phyloP scores from a whole-genome alignment of 352 stramenopile genomes.

The Peronospora belbahrii region DNA sequence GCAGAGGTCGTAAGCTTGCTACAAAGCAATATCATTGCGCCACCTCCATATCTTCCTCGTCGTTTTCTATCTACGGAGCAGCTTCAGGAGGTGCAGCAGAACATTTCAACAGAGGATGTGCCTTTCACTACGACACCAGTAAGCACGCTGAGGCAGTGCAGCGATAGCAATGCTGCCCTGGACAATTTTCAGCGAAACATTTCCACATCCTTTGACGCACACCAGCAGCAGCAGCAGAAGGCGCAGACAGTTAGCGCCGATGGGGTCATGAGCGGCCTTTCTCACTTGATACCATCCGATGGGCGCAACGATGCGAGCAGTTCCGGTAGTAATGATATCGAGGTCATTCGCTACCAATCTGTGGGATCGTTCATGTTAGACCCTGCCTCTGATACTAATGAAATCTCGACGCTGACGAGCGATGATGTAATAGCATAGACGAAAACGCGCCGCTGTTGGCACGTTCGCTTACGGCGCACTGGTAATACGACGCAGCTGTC shows the following conservation, averaged over 20 bases:
- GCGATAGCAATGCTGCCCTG: slow-evolving; percentile 8
- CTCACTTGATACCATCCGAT: slow-evolving; percentile 1
- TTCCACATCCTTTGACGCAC: slow-evolving; percentile 20
- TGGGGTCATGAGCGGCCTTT: too few relatives aligned
- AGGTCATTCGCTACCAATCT: slow-evolving; percentile 19
- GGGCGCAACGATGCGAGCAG: slow-evolving; percentile 16
- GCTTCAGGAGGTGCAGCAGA: slow-evolving; percentile 12
- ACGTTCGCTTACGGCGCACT: slow-evolving; percentile 31
- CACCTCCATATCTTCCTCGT: slow-evolving; percentile 12
- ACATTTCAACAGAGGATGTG: background rate
- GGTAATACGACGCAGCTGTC: slow-evolving; percentile 36
- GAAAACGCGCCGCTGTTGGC: slow-evolving; percentile 36
- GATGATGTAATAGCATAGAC: slow-evolving; percentile 32
- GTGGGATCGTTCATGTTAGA: slow-evolving; percentile 28
- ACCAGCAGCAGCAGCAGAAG: slow-evolving; percentile 22
- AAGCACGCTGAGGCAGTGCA: slow-evolving; percentile 17
- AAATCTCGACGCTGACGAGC: slow-evolving; percentile 2
- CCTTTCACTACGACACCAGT: background rate
- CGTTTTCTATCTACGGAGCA: slow-evolving; percentile 15
- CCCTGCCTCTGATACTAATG: slow-evolving; percentile 7
- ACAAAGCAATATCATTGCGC: slow-evolving; percentile 6
- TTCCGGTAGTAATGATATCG: slow-evolving; percentile 15
- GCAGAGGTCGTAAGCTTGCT: background rate
- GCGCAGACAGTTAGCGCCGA: background rate
- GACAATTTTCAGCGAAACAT: slow-evolving; percentile 29